Conservation (phyloP, 2,329 filamentous ascomycete species). For the Aspergillus sp. region DNA sequence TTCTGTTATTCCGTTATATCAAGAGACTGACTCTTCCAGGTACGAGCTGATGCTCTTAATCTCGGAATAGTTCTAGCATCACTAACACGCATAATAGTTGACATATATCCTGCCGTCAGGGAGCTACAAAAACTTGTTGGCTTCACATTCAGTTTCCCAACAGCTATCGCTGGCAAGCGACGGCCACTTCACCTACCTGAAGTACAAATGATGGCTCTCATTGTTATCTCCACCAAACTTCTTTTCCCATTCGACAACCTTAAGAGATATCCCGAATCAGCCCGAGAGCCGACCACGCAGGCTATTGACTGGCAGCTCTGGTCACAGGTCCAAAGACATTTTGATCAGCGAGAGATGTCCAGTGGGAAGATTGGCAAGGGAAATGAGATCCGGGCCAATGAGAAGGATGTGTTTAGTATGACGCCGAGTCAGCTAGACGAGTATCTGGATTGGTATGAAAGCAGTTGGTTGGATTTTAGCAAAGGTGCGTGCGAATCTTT, state of each 20-base stretch:
- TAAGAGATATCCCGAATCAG: constrained; percentile 42
- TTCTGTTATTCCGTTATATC: constrained; percentile 62
- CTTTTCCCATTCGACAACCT: constrained; percentile 64
- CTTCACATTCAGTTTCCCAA: constrained; percentile 50
- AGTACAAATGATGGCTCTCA: constrained; percentile 58
- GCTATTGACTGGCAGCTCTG: constrained; percentile 66
- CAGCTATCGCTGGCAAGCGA: constrained; percentile 30
- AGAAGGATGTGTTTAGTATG: constrained; percentile 57
- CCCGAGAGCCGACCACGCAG: constrained; percentile 51
- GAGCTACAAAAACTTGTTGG: constrained; percentile 48
- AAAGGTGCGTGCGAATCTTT: constrained; percentile 13
- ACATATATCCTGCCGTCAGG: constrained; percentile 46
- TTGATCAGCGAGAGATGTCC: constrained; percentile 22
- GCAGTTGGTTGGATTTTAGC: constrained; percentile 45
- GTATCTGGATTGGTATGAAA: constrained; percentile 73
- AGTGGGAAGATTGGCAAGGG: constrained; percentile 34
- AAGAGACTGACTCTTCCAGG: constrained; percentile 66
- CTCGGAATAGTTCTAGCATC: too few species aligned
- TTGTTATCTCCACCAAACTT: constrained; percentile 71
- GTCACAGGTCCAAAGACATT: constrained; percentile 45
- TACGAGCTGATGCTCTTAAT: constrained; percentile 33
- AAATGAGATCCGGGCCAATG: constrained; percentile 49
- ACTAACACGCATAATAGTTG: constrained; percentile 18
- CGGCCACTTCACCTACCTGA: constrained; percentile 59
- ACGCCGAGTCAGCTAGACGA: constrained; percentile 56